Percentiles rank a stretch among this genome's conserved stretches.
Evolutionary conservation across 176 grass and related monocot genomes (phyloP).

Genomic region (Avena eriantha): DNA sequence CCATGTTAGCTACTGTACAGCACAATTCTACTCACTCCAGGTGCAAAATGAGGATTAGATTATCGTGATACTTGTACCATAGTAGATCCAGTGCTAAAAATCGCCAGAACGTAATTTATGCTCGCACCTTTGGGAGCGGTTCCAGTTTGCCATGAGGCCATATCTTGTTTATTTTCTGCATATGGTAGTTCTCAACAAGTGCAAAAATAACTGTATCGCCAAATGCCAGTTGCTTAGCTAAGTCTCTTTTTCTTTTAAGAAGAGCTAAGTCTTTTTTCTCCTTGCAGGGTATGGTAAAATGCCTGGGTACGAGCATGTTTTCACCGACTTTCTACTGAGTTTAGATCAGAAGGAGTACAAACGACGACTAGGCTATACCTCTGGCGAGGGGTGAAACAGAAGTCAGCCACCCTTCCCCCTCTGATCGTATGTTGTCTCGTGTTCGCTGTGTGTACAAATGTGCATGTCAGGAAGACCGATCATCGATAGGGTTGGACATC

Average conservation of each 20-base stretch:
- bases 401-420: neutral
- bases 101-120: slow-evolving; percentile 8
- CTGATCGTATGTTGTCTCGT: slow-evolving; percentile 30
- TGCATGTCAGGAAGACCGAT: slow-evolving; percentile 33
- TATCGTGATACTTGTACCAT: neutral
- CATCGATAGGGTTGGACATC: slow-evolving; percentile 42
- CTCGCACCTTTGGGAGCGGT: slow-evolving; percentile 13
- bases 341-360: slow-evolving; percentile 69
- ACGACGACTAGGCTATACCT: slow-evolving; percentile 52
- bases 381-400: slow-evolving; percentile 39
- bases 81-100: slow-evolving; percentile 4
- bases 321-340: slow-evolving; percentile 84
- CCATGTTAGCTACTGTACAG: neutral
- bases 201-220: neutral
- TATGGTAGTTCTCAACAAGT: neutral
- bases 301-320: slow-evolving; percentile 95
- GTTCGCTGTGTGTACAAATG: slow-evolving; percentile 44
- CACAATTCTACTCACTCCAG: neutral
- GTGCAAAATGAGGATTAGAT: neutral
- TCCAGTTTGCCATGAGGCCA: neutral
- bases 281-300: slow-evolving; percentile 89
- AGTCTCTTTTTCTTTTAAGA: neutral
- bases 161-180: neutral
- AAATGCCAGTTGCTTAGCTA: neutral
- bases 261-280: slow-evolving; percentile 4